phyloP scores from a whole-genome alignment of 1,284 basidiomycete species.

The Ustilago curta region DNA sequence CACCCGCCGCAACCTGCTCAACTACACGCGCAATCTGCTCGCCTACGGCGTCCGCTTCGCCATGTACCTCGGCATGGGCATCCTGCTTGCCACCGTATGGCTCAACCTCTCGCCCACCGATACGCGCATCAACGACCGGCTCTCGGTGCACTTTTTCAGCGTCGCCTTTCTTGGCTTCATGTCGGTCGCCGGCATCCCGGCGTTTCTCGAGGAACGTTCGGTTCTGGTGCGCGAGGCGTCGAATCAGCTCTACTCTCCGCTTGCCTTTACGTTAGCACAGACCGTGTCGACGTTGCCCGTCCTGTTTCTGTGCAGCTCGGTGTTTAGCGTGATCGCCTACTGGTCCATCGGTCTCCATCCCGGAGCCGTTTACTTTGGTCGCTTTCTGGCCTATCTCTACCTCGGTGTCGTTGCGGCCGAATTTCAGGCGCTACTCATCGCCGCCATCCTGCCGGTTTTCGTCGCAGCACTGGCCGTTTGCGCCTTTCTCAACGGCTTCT shows the following conservation, averaged over 20 bases:
- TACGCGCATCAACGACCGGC: slow-evolving; percentile 69
- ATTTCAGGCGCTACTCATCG: slow-evolving; percentile 74
- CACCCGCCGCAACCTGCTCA: slow-evolving; percentile 51
- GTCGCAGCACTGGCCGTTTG: slow-evolving; percentile 75
- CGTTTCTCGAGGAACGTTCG: slow-evolving; percentile 70
- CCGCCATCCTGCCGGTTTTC: slow-evolving; percentile 75
- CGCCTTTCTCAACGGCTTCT: slow-evolving; percentile 76
- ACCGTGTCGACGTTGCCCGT: slow-evolving; percentile 70
- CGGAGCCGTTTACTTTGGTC: slow-evolving; percentile 73
- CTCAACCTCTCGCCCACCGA: slow-evolving; percentile 72
- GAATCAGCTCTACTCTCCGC: slow-evolving; percentile 69
- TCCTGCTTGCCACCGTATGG: slow-evolving; percentile 75
- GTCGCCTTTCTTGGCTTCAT: slow-evolving; percentile 76
- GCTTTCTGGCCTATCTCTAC: slow-evolving; percentile 74
- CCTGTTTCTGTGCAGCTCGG: slow-evolving; percentile 66
- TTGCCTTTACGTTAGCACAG: slow-evolving; percentile 55
- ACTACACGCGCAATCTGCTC: slow-evolving; percentile 72
- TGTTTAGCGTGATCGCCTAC: slow-evolving; percentile 66
- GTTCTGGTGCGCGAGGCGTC: slow-evolving; percentile 70
- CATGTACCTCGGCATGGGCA: slow-evolving; percentile 73
- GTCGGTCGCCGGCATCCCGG: slow-evolving; percentile 70
- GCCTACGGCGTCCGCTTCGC: slow-evolving; percentile 76
- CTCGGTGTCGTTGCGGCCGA: slow-evolving; percentile 75
- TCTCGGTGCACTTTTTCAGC: slow-evolving; percentile 60
- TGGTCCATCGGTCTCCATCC: slow-evolving; percentile 72